These are phyloP conservation scores for Ambrosia hybrid DNA, from an alignment of 140 eudicot genomes.

Conservation along the genomic window DNA sequence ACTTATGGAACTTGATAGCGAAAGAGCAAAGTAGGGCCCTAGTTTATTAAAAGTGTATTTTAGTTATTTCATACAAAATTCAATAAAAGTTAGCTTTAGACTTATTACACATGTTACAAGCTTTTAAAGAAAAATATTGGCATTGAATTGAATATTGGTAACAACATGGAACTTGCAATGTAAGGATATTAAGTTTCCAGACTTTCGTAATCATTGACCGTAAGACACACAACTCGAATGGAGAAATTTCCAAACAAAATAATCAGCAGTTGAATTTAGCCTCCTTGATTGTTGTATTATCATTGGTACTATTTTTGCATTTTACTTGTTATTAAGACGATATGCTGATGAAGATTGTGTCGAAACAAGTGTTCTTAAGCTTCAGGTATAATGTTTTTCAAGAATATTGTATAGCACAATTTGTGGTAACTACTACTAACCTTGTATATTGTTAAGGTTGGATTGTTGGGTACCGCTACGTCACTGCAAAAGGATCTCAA, in stretches of 20 bases:
- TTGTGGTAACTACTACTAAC: not conserved
- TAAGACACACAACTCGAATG: too few species aligned
- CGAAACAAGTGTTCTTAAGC: conserved; percentile 63
- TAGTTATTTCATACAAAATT: too few species aligned
- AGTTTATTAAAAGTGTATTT: too few species aligned
- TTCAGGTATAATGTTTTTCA: conserved; percentile 48
- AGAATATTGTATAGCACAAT: not conserved
- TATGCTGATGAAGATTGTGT: conserved; percentile 45
- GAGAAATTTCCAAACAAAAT: not conserved
- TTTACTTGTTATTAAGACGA: conserved; percentile 44
- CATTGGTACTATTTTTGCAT: conserved; percentile 41
- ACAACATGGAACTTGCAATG: conserved; percentile 3
- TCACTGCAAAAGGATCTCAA: conserved; percentile 77
- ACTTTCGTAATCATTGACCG: not conserved
- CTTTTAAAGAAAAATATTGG: too few species aligned
- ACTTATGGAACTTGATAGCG: too few species aligned
- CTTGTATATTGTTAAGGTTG: conserved; percentile 46
- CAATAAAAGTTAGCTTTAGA: too few species aligned
- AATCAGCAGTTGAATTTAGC: not conserved
- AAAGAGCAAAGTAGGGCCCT: too few species aligned
- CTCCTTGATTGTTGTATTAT: conserved; percentile 35
- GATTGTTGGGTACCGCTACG: conserved; percentile 61
- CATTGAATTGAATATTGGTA: too few species aligned
- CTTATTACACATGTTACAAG: too few species aligned
- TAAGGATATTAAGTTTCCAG: not conserved